These are phyloP conservation scores for Skeletonema potamos DNA, from an alignment of 108 stramenopile genomes.

Conservation along the genomic window DNA sequence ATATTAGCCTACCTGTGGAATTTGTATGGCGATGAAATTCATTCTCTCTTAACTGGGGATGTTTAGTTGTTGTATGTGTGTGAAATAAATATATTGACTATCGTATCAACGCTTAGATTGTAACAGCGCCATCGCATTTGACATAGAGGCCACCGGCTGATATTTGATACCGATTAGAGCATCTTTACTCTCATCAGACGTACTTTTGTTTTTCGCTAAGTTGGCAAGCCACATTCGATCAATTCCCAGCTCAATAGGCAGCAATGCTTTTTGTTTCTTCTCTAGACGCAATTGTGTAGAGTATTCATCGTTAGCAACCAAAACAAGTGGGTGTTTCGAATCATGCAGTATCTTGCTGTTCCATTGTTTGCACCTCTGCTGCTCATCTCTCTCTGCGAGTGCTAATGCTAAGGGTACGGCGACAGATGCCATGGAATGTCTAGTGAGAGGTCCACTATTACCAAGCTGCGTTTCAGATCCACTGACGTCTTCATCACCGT, in stretches of 20 bases:
- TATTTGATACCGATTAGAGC: not conserved
- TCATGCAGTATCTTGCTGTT: constrained; percentile 39
- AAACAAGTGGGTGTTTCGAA: constrained; percentile 44
- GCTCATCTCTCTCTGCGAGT: constrained; percentile 57
- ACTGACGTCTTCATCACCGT: not conserved
- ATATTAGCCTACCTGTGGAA: constrained; percentile 34
- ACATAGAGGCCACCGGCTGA: not conserved
- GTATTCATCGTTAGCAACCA: constrained; percentile 35
- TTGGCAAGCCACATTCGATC: constrained; percentile 12
- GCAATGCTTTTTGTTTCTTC: not conserved
- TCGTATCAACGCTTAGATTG: not conserved
- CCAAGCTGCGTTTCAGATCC: not conserved
- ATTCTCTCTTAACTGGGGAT: not conserved
- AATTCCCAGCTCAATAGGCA: not conserved
- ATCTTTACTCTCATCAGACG: not conserved
- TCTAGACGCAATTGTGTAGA: constrained; percentile 7
- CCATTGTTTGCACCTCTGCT: constrained; percentile 58
- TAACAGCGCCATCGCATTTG: constrained; percentile 6
- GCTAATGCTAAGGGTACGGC: constrained; percentile 40
- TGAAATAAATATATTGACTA: not conserved
- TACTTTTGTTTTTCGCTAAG: not conserved
- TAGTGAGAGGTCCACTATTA: not conserved
- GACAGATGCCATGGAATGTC: constrained; percentile 5
- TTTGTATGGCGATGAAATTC: constrained; percentile 23
- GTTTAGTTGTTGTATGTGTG: not conserved